Base-by-base conservation (phyloP, 2,329 filamentous ascomycete genomes). In the Simplicillium sp. region DNA sequence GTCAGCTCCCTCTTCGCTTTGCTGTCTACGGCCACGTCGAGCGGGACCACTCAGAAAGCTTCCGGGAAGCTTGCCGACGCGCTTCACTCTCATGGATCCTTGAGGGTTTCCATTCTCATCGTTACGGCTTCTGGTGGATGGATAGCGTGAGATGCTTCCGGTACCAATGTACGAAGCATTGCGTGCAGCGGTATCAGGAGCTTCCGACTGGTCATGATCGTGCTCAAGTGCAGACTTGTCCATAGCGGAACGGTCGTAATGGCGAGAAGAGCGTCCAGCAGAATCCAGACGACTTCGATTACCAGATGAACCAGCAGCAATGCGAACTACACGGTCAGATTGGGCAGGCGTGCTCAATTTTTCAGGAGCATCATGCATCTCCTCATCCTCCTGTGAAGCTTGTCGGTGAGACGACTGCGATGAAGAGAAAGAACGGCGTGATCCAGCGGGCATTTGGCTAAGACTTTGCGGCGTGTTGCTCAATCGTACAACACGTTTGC, bases 1-100 rank as follows among this genome's bases (percentile, higher is more conserved):
- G 41, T 73, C 72, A 6, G 57, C 74, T 32, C 83, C 80, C 47
- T 86, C 82, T 46, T 84, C 80, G 50, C 80, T 84, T 51, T 73
- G 73, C 43, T 78, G 68, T 48, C 80, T 71, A 46, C 84, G 74
- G 18, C 85, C 87, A 49, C 87, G 73, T 41, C 87, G 76, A 15
- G 87, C 84, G 20, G 87, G 87, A 1, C 84, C 86, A 50, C 84
- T 87, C 16, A 92, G 66, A 49, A 90, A 89, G 44, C 78, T 83
- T 1, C 86, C 87, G 3, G 82, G 77, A 7, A 83, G 70, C 59
- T 86, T 85, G 13, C 82, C 82, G 12, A 87, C 76, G 45, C 85
- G 72, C 62, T 89, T 90, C 44, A 89, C 69, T 5, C 87, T 76
- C 70, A 88, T 77, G 1, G 86, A 87, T 50, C 82, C 81, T 45